phyloP scores from a whole-genome alignment of 164 flowering plant genomes.

The Dillenia suffruticosa region DNA sequence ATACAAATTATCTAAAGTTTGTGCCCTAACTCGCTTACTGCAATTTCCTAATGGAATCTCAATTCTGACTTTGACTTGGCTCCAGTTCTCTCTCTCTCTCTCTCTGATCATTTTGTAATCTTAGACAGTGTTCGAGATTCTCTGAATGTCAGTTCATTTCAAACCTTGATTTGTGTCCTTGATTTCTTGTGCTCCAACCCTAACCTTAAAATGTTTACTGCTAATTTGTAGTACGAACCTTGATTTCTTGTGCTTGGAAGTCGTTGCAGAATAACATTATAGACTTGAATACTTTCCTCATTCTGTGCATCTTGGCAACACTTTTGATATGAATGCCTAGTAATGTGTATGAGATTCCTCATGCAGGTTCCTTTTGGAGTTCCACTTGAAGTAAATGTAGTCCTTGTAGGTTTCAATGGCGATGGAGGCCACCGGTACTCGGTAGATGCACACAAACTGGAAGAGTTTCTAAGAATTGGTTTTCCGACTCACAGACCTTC shows the following conservation, averaged over 20 bases:
- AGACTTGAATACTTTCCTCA: too few relatives aligned
- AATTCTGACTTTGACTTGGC: too few relatives aligned
- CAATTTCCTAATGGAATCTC: too few relatives aligned
- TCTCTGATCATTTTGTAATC: too few relatives aligned
- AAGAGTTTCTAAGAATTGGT: constrained; percentile 60
- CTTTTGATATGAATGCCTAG: background rate
- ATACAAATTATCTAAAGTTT: too few relatives aligned
- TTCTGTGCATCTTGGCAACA: too few relatives aligned
- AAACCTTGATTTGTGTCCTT: background rate
- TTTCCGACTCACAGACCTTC: constrained; percentile 82
- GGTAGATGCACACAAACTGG: constrained; percentile 64
- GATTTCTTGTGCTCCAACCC: background rate
- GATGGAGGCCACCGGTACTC: constrained; percentile 91
- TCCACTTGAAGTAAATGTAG: constrained; percentile 93
- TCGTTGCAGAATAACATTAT: background rate
- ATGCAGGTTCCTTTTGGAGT: constrained; percentile 97
- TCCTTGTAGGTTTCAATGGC: constrained; percentile 75
- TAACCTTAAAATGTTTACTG: too few relatives aligned
- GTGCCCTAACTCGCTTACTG: too few relatives aligned
- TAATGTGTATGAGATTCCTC: constrained; percentile 1
- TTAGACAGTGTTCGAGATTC: too few relatives aligned
- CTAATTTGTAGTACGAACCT: background rate
- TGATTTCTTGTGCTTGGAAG: background rate
- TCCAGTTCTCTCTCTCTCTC: too few relatives aligned
- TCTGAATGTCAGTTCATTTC: too few relatives aligned